Percentiles rank a stretch among this genome's conserved stretches.
phyloP scores from a whole-genome alignment of 2,329 filamentous ascomycete genomes.

The Lasiodiplodia theobromae region DNA sequence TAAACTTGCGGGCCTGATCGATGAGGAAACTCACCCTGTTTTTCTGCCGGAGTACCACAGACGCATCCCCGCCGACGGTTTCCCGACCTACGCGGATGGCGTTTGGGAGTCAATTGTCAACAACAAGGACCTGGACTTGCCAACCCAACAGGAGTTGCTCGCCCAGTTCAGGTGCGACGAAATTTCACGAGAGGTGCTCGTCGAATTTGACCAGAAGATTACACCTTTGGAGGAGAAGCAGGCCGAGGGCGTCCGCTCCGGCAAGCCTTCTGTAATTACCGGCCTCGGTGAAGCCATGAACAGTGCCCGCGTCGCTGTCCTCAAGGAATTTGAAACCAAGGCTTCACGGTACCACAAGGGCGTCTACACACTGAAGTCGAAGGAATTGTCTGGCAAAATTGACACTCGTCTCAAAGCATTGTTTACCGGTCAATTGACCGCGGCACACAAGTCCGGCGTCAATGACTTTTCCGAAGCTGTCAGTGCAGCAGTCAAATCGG shows the following conservation, averaged over 20 bases:
- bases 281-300: constrained; percentile 79
- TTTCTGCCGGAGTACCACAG: constrained; percentile 95
- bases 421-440: constrained; percentile 85
- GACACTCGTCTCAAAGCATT: constrained; percentile 87
- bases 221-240: constrained; percentile 86
- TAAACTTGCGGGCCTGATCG: constrained; percentile 66
- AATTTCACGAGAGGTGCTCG: constrained; percentile 86
- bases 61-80: constrained; percentile 95
- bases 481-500: constrained; percentile 82
- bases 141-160: constrained; percentile 94
- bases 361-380: constrained; percentile 84
- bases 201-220: constrained; percentile 83
- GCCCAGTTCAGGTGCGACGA: constrained; percentile 98
- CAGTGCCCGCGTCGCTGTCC: constrained; percentile 71
- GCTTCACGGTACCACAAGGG: constrained; percentile 97
- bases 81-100: constrained; percentile 89
- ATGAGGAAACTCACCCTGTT: constrained; percentile 78
- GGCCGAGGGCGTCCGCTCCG: constrained; percentile 74
- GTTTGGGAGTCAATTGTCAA: constrained; percentile 99
- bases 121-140: constrained; percentile 97
- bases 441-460: constrained; percentile 89
- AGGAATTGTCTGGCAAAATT: constrained; percentile 84
- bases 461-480: constrained; percentile 86
- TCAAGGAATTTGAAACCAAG: constrained; percentile 87
- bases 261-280: constrained; percentile 74